Conservation (phyloP, 495 filamentous ascomycete species). For the Xylaria cubensis region DNA sequence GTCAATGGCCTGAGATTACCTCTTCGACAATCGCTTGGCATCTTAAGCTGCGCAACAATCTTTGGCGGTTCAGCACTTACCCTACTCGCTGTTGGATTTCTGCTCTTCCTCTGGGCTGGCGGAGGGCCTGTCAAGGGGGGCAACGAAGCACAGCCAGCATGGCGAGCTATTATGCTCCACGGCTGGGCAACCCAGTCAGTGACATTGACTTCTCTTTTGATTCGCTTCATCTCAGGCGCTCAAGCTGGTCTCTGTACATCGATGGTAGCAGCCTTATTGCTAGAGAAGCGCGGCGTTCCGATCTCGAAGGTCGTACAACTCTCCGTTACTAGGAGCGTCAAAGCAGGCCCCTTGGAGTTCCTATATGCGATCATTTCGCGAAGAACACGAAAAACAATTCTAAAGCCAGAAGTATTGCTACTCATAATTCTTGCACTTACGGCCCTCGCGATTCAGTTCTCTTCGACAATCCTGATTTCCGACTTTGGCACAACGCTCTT, state of each 20-base stretch:
- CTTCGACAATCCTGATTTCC: slow-evolving; percentile 11
- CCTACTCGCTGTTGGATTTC: background rate
- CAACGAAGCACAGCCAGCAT: background rate
- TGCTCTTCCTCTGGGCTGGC: slow-evolving; percentile 12
- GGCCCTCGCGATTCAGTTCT: background rate
- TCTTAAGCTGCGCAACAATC: background rate
- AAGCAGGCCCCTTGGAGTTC: background rate
- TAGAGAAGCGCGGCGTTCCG: background rate
- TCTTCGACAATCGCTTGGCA: background rate
- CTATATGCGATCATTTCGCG: background rate
- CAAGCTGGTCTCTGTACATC: slow-evolving; percentile 13
- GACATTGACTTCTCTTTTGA: background rate
- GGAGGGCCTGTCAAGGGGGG: background rate
- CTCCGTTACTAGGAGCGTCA: background rate
- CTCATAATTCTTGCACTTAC: background rate
- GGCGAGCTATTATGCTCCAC: slow-evolving; percentile 1
- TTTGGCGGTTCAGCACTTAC: background rate
- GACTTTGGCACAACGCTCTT: background rate
- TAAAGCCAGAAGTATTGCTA: background rate
- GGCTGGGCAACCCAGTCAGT: background rate
- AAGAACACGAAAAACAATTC: background rate
- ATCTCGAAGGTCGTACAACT: background rate
- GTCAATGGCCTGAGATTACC: background rate
- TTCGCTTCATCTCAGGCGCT: background rate
- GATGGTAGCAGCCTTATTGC: background rate